A percentile compares a stretch with the other conserved stretches of the same genome.
Evolutionary conservation across 345 rosid genomes (phyloP).

Genomic region (Fremontodendron californicum): DNA sequence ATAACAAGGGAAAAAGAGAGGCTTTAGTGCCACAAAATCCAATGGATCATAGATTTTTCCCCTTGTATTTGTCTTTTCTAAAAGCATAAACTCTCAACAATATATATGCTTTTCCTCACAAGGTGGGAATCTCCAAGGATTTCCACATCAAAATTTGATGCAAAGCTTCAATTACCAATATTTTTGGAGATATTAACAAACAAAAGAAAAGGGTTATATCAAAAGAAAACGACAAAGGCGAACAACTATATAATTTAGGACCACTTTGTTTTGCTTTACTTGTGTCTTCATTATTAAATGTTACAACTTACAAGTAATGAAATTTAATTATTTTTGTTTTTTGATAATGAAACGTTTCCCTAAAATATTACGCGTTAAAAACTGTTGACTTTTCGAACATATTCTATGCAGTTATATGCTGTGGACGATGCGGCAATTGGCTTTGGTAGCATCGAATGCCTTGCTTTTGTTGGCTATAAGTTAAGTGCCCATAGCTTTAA

Average conservation of each 20-base stretch:
- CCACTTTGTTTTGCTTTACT: background rate
- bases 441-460: constrained; percentile 4
- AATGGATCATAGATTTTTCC: background rate
- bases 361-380: background rate
- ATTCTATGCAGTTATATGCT: background rate
- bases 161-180: background rate
- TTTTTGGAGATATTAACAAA: background rate
- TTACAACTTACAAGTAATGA: background rate
- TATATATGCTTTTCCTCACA: background rate
- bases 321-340: background rate
- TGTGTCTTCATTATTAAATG: background rate
- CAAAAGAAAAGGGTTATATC: background rate
- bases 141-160: background rate
- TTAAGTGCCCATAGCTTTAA: background rate
- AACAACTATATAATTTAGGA: background rate
- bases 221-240: background rate
- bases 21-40: background rate
- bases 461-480: background rate
- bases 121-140: background rate
- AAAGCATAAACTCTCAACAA: background rate
- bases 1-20: background rate
- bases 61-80: background rate
- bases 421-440: background rate
- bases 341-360: background rate
- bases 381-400: background rate